These are phyloP conservation scores for Phytopythium delawarense DNA, from an alignment of 352 stramenopile species.

Conservation along the genomic window DNA sequence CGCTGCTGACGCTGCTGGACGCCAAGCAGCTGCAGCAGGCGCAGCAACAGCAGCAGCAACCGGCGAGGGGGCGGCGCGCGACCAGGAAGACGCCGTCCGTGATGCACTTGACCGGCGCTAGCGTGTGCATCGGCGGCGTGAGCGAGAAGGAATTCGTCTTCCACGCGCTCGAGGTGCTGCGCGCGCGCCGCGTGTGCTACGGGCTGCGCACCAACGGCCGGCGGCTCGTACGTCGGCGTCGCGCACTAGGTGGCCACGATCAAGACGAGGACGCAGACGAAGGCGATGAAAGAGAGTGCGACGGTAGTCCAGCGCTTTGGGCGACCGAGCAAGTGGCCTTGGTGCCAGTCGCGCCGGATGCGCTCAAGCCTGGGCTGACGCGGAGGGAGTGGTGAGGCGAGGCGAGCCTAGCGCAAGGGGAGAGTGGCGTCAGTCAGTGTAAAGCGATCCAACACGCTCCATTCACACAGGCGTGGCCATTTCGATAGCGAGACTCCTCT, in stretches of 20 bases:
- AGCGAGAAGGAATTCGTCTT: constrained; percentile 65
- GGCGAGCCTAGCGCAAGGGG: neutral
- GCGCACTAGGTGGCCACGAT: neutral
- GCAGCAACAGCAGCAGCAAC: constrained; percentile 10
- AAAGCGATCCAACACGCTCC: neutral
- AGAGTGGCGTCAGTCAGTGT: neutral
- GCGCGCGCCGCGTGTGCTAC: constrained; percentile 30
- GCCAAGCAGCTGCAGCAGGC: constrained; percentile 22
- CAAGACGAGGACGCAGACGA: constrained; percentile 7
- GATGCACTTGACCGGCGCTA: neutral
- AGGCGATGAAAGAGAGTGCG: neutral
- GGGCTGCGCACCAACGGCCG: constrained; percentile 53
- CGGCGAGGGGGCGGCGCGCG: constrained; percentile 6
- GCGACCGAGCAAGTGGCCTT: neutral
- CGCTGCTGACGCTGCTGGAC: constrained; percentile 32
- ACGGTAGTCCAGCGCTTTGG: neutral
- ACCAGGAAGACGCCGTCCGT: constrained; percentile 6
- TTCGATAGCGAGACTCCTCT: neutral
- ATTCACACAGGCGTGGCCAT: neutral
- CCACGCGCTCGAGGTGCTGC: constrained; percentile 42
- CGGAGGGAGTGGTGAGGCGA: neutral
- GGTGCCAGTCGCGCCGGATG: neutral
- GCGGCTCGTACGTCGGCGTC: constrained; percentile 4
- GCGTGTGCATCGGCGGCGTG: constrained; percentile 31
- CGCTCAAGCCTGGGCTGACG: constrained; percentile 2